A percentile compares a stretch with the other conserved stretches of the same genome.
Evolutionary conservation across 2,329 filamentous ascomycete genomes (phyloP).

Genomic region (Fusarium verrucosum): DNA sequence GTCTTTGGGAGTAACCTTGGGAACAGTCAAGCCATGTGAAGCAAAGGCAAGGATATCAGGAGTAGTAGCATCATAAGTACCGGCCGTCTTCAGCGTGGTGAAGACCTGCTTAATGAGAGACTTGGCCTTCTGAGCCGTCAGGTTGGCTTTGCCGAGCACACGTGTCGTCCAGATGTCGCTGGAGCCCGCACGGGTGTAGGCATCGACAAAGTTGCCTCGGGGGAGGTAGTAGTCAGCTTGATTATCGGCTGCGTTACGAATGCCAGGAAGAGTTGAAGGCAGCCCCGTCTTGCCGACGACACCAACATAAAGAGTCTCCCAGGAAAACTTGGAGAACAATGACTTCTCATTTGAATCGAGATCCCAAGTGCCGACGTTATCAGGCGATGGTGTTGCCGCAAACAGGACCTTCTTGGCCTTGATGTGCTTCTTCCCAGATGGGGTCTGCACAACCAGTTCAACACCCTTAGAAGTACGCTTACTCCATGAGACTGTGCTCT

Average conservation of each 20-base stretch:
- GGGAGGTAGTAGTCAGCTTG: slow-evolving; percentile 11
- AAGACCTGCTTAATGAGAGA: slow-evolving; percentile 7
- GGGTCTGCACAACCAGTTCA: slow-evolving; percentile 21
- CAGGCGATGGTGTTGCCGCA: slow-evolving; percentile 40
- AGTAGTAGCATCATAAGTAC: slow-evolving; percentile 3
- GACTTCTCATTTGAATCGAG: slow-evolving; percentile 36
- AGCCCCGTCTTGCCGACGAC: slow-evolving; percentile 36
- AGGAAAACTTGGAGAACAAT: slow-evolving; percentile 42
- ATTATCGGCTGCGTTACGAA: slow-evolving; percentile 23
- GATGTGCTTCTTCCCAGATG: slow-evolving; percentile 10
- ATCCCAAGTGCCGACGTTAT: slow-evolving; percentile 42
- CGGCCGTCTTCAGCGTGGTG: not conserved
- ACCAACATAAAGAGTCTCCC: slow-evolving; percentile 36
- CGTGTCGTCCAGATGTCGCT: slow-evolving; percentile 18
- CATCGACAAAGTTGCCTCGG: slow-evolving; percentile 10
- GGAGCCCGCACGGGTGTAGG: not conserved
- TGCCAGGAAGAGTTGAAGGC: not conserved
- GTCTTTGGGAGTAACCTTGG: slow-evolving; percentile 41
- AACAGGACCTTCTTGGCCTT: slow-evolving; percentile 44
- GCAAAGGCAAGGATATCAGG: slow-evolving; percentile 31
- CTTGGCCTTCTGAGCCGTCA: slow-evolving; percentile 1
- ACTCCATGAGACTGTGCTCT: slow-evolving; percentile 20
- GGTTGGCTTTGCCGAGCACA: slow-evolving; percentile 1
- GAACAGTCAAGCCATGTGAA: slow-evolving; percentile 32
- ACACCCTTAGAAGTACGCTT: not conserved